Evolutionary conservation across 169 alveolate genomes (phyloP).

Genomic region (Cryptosporidium viatorum): DNA sequence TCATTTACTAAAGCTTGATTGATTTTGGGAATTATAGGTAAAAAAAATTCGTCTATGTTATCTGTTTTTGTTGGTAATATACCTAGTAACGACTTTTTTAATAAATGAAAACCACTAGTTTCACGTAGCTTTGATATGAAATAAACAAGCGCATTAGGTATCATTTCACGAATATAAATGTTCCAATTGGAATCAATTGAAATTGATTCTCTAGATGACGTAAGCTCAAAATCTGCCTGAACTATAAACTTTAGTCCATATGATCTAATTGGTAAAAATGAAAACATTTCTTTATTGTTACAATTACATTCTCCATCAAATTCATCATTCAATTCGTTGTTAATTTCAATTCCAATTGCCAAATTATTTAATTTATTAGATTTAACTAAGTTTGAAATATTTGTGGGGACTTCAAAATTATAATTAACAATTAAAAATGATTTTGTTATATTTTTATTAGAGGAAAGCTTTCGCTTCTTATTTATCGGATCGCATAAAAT

Average conservation of each 20-base stretch:
- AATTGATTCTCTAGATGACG: conserved; percentile 79
- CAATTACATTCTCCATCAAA: conserved; percentile 37
- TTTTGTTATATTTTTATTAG: not conserved
- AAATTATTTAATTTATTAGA: not conserved
- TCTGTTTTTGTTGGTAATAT: conserved; percentile 25
- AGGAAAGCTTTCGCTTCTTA: conserved; percentile 24
- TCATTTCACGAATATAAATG: conserved; percentile 26
- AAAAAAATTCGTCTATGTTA: conserved; percentile 13
- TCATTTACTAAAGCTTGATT: not conserved
- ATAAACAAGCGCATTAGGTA: conserved; percentile 29
- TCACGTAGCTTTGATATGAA: not conserved
- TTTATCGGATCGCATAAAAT: not conserved
- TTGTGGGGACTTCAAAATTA: not conserved
- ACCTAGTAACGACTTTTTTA: conserved; percentile 34
- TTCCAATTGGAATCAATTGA: conserved; percentile 48
- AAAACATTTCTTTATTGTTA: conserved; percentile 15
- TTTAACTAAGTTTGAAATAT: not conserved
- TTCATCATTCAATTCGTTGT: not conserved
- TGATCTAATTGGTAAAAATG: conserved; percentile 78
- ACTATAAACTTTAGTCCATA: conserved; percentile 77
- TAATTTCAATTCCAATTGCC: conserved; percentile 37
- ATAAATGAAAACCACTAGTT: conserved; percentile 20
- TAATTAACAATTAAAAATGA: conserved; percentile 23
- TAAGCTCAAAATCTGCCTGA: conserved; percentile 78
- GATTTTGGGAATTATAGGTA: not conserved